Base-by-base conservation (phyloP, 2,329 filamentous ascomycete genomes). In the Tympanopsis confertula region DNA sequence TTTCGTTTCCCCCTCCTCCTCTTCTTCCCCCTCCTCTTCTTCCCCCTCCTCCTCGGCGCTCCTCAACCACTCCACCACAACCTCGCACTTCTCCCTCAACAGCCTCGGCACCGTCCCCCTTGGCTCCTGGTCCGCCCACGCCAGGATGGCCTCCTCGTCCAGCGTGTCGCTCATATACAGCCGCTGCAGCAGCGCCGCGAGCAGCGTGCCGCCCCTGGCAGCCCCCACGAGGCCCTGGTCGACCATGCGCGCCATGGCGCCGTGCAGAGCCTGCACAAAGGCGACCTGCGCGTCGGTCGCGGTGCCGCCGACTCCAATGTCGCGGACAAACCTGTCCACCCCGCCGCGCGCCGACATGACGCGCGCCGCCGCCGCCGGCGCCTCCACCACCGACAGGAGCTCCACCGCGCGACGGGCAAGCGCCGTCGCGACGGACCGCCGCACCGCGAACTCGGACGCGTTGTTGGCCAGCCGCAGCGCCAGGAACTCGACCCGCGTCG, bases 381-480 rank as follows among this genome's bases (percentile, higher is more conserved):
- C 69, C 42, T 78, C 74, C 19, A 79, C 59, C 4, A 56, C 51
- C 39, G 62, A 63, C 44, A 68, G 53, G 18, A 94, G 70, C 54
- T 87, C 81, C 4, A 78, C 71, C 33, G 88, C 82, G 40, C 83
- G 81, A 50, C 84, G 85, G 49, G 86, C 82, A 54, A 96, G 89
- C 1, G 88, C 85, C 2, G 81, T 76, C 2, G 86, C 86, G 18
- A 96, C 80, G n/a, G 91, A 87, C 22, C 82, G 80, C 33, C 89
- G 84, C 51, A 96, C 85, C 57, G 91, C 83, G 45, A 81, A 73
- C 51, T 94, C 89, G 1, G 86, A 88, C 2, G 91, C 91, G 51
- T 96, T 86, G 50, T 85, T 86, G 39, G 81, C 82, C 57, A 98
- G 85, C 7, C 89, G 82, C n/a, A 96, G 69, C 35, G 86, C 85